phyloP scores from a whole-genome alignment of 345 rosid species.

The Nephelium lappaceum region DNA sequence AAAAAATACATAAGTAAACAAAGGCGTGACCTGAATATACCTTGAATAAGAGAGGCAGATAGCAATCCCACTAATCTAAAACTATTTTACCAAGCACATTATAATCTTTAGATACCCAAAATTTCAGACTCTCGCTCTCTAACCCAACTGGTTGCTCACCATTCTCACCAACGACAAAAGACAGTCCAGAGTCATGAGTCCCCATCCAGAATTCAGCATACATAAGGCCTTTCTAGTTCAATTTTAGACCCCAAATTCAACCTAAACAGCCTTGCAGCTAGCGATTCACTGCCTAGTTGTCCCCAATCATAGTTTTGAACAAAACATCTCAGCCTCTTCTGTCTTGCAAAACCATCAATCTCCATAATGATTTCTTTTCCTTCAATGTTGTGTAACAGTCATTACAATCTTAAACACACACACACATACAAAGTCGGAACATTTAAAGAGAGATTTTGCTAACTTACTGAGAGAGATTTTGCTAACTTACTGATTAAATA shows the following conservation, averaged over 20 bases:
- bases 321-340: constrained; percentile 51
- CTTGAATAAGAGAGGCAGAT: constrained; percentile 87
- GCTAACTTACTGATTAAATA: too few relatives aligned
- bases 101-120: constrained; percentile 64
- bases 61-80: constrained; percentile 70
- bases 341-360: constrained; percentile 10
- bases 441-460: too few relatives aligned
- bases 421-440: too few relatives aligned
- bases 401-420: too few relatives aligned
- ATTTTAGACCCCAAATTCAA: constrained; percentile 51
- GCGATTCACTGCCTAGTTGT: constrained; percentile 54
- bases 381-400: neutral
- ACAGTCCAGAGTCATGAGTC: constrained; percentile 77
- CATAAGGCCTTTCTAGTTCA: constrained; percentile 57
- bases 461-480: too few relatives aligned
- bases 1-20: neutral
- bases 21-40: constrained; percentile 28
- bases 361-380: constrained; percentile 2
- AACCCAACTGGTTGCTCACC: constrained; percentile 29
- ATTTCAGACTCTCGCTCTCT: constrained; percentile 46
- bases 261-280: constrained; percentile 56
- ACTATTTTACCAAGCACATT: constrained; percentile 65
- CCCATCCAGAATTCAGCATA: constrained; percentile 63
- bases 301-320: constrained; percentile 91
- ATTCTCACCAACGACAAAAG: constrained; percentile 49